Evolutionary conservation across 257 asterid genomes (phyloP), one percentile per base, ranked within the genome.

Genomic region (Haberlea rhodopensis): DNA sequence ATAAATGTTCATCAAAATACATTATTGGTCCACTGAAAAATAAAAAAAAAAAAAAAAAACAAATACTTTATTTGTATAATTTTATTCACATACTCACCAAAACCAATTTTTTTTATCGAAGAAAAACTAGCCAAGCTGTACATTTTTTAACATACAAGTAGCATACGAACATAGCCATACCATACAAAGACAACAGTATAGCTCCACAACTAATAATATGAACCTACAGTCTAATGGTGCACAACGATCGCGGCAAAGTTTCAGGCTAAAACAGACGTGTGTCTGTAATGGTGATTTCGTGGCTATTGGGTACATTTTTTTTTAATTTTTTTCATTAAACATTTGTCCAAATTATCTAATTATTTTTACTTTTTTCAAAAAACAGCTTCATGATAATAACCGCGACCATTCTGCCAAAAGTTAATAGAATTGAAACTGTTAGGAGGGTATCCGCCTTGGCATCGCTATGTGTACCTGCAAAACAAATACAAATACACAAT

Each of bases 261-360:
- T 70, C 88, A 86, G 76, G 86, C 85, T 25, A 88, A 60, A 20
- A 79, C 83, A 49, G 76, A 56, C 96, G 97, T 16, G 89, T 82
- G 71, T 81, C 86, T 34, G 83, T 71, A 62, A 70, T 62, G 57
- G 76, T 31, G 25, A n/a, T n/a, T n/a, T n/a, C n/a, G n/a, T n/a
- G n/a, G n/a, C n/a, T n/a, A n/a, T n/a, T n/a, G n/a, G n/a, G n/a
- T n/a, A n/a, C n/a, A n/a, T n/a, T n/a, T n/a, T n/a, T n/a, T n/a
- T n/a, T n/a, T n/a, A n/a, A n/a, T n/a, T n/a, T n/a, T n/a, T n/a
- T n/a, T n/a, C n/a, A n/a, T n/a, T n/a, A n/a, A n/a, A n/a, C n/a
- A n/a, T n/a, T n/a, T n/a, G n/a, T n/a, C n/a, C n/a, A n/a, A n/a
- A n/a, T n/a, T n/a, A n/a, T n/a, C n/a, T n/a, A n/a, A n/a, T n/a